A percentile compares a stretch with the other conserved stretches of the same genome.
Conservation (phyloP, 768 basidiomycete genomes). For the Lyophyllum semitale region DNA sequence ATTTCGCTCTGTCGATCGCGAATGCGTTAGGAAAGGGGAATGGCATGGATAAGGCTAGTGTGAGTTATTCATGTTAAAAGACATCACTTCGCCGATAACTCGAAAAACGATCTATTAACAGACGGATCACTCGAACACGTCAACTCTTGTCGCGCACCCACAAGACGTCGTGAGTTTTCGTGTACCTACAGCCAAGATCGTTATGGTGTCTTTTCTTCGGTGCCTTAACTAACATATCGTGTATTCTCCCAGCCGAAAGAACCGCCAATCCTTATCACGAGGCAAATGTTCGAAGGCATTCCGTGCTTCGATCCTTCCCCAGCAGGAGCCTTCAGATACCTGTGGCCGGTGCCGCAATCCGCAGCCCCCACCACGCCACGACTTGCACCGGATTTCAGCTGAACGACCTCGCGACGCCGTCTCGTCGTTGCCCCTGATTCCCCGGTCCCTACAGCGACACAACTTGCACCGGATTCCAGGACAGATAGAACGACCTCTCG, state of each 20-base stretch:
- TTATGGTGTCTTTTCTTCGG: too few relatives aligned
- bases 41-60: not conserved
- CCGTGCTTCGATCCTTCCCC: constrained; percentile 8
- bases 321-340: not conserved
- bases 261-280: not conserved
- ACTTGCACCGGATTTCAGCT: not conserved
- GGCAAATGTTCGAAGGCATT: not conserved
- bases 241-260: not conserved
- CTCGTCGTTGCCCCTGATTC: too few relatives aligned
- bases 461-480: not conserved
- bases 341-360: constrained; percentile 7
- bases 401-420: too few relatives aligned
- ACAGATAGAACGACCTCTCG: too few relatives aligned
- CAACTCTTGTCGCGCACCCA: not conserved
- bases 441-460: not conserved
- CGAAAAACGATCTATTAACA: not conserved
- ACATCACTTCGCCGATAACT: not conserved
- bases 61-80: not conserved
- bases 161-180: not conserved
- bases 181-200: too few relatives aligned
- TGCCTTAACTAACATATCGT: not conserved
- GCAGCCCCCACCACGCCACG: not conserved
- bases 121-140: not conserved
- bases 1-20: not conserved
- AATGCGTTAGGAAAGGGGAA: not conserved